Evolutionary conservation across 345 rosid genomes (phyloP).

Genomic region (Corymbia maculata): DNA sequence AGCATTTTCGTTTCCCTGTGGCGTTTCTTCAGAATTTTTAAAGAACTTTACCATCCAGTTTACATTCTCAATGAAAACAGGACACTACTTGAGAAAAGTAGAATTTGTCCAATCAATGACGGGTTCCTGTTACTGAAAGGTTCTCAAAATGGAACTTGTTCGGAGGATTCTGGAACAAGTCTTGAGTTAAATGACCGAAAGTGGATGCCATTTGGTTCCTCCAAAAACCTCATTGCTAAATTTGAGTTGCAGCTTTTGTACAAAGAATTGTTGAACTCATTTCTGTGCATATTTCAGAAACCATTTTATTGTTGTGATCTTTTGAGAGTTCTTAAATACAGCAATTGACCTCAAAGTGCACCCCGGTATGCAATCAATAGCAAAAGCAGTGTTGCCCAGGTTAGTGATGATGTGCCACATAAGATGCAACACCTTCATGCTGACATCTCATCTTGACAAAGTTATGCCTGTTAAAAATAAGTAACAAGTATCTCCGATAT

Average conservation of each 20-base stretch:
- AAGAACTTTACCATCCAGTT: background rate
- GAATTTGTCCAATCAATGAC: background rate
- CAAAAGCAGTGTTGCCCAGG: background rate
- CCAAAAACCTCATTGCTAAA: slow-evolving; percentile 16
- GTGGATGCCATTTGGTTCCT: no score
- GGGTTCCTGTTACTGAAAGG: background rate
- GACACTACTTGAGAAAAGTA: background rate
- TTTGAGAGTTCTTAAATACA: background rate
- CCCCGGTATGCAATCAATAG: background rate
- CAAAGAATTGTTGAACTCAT: background rate
- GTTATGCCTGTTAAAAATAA: slow-evolving; percentile 37
- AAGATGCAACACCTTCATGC: background rate
- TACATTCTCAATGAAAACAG: background rate
- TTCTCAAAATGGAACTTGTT: background rate
- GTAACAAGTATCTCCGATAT: slow-evolving; percentile 17
- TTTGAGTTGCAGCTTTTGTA: slow-evolving; percentile 32
- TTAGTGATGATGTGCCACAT: background rate
- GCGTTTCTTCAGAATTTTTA: background rate
- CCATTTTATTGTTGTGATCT: slow-evolving; percentile 1
- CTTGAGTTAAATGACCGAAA: background rate
- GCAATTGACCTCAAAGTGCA: background rate
- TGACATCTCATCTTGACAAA: slow-evolving; percentile 24
- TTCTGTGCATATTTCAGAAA: background rate
- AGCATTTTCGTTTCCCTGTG: background rate
- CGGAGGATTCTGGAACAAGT: background rate